Conservation (phyloP, 352 stramenopile species). For the Albugo candida region DNA sequence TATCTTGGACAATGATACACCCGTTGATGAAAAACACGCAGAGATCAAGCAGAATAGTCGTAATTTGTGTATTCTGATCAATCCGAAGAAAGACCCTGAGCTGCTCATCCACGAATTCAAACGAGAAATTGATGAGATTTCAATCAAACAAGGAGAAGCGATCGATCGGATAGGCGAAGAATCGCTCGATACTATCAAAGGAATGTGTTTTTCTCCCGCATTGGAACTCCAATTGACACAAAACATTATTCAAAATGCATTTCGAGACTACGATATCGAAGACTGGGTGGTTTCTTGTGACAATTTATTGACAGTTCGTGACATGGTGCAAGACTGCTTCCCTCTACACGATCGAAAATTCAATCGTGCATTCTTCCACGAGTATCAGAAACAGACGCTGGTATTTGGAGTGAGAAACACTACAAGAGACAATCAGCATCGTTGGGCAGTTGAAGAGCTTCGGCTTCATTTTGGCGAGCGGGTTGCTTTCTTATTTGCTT, state of each 20-base stretch:
- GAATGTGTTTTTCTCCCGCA: constrained; percentile 72
- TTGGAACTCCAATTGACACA: constrained; percentile 73
- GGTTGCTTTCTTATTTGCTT: constrained; percentile 77
- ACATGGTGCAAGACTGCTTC: constrained; percentile 66
- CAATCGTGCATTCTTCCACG: constrained; percentile 75
- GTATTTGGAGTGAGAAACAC: constrained; percentile 46
- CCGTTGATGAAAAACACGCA: constrained; percentile 19
- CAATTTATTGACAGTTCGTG: constrained; percentile 54
- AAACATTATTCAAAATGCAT: constrained; percentile 78
- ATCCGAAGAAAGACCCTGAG: constrained; percentile 70
- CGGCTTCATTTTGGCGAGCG: constrained; percentile 75
- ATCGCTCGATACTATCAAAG: constrained; percentile 51
- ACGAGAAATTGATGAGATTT: constrained; percentile 66
- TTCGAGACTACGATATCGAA: constrained; percentile 75
- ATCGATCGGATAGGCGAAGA: constrained; percentile 52
- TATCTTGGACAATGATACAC: constrained; percentile 41
- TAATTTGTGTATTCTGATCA: constrained; percentile 61
- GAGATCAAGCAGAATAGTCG: constrained; percentile 11
- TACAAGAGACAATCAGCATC: constrained; percentile 53
- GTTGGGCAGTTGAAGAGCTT: constrained; percentile 71
- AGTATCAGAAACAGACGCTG: constrained; percentile 71
- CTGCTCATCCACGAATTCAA: constrained; percentile 76
- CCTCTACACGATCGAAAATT: constrained; percentile 68
- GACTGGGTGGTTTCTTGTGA: constrained; percentile 75
- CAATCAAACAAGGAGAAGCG: constrained; percentile 52